A percentile compares a stretch with the other conserved stretches of the same genome.
Conservation (phyloP, 768 basidiomycete genomes). For the Pholiota molesta region DNA sequence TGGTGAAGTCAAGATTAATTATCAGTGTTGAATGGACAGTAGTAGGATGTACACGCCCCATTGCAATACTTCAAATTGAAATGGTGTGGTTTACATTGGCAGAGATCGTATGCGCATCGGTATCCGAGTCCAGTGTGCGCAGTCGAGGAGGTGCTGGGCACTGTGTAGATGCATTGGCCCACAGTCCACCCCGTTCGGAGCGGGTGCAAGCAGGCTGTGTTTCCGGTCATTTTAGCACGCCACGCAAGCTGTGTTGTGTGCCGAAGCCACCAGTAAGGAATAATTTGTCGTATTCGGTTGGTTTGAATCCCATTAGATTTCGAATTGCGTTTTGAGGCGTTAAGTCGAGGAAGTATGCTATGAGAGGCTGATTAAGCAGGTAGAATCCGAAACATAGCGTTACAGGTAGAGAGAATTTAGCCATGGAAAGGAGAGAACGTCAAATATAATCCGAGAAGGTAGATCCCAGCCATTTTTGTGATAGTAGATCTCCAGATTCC, state of each 20-base stretch:
- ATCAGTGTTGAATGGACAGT: no score
- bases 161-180: background rate
- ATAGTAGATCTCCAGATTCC: no score
- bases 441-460: no score
- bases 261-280: background rate
- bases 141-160: background rate
- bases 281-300: background rate
- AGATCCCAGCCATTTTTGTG: no score
- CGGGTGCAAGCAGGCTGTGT: background rate
- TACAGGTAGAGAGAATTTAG: no score
- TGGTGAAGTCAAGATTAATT: background rate
- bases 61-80: background rate
- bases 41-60: no score
- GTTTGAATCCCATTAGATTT: background rate
- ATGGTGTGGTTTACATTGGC: background rate
- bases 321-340: background rate
- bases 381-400: background rate
- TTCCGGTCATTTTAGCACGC: background rate
- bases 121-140: background rate
- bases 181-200: background rate
- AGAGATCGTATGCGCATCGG: background rate
- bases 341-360: background rate
- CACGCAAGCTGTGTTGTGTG: background rate
- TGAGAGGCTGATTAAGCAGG: background rate
- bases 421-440: background rate